Evolutionary conservation across 495 filamentous ascomycete genomes (phyloP), one percentile per base, ranked within the genome.

Genomic region (Jackrogersella minutella): DNA sequence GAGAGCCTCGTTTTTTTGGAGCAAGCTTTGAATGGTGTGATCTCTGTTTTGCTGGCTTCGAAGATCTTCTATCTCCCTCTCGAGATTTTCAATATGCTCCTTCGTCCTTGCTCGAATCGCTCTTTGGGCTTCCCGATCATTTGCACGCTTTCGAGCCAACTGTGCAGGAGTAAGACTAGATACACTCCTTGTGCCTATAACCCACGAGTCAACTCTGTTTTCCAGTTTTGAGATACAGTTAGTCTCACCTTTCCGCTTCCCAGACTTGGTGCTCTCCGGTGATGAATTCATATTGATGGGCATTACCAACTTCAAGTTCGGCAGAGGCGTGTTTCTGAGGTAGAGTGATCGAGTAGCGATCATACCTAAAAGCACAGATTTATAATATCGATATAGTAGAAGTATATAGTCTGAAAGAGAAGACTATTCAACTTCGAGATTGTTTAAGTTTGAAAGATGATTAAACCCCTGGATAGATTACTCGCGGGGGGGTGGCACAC

Each of bases 91-190:
- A 63, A 96, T 95, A 69, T 93, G 89, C 55, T 86, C 81, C 69
- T 92, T 93, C 9, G 90, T 96, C 58, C 93, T 83, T 68, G 91
- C 88, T 13, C 93, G 84, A 59, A 96, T 97, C 14, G 91, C 91
- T 49, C 91, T 86, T 74, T 97, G 93, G 14, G 93, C 93, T 76
- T 93, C 91, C 37, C 93, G 86, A 73, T 97, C 93, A 76, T 96
- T 96, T 71, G 91, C 91, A 56, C 93, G 85, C 77, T 97, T 97
- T 71, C 89, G 86, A 5, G 84, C 88, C 46, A 91, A 80, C 72
- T 92, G 89, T 21, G 87, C 83, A n/a, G 86, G 85, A 10, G 87
- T 90, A 62, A 92, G 84, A 59, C 88, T 91, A 52, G 88, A 87
- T 16, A 93, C 89, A 36, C 88, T 88, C 57, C 90, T 81, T 22